phyloP scores from a whole-genome alignment of 345 rosid genomes.

The Rubroshorea leprosula region DNA sequence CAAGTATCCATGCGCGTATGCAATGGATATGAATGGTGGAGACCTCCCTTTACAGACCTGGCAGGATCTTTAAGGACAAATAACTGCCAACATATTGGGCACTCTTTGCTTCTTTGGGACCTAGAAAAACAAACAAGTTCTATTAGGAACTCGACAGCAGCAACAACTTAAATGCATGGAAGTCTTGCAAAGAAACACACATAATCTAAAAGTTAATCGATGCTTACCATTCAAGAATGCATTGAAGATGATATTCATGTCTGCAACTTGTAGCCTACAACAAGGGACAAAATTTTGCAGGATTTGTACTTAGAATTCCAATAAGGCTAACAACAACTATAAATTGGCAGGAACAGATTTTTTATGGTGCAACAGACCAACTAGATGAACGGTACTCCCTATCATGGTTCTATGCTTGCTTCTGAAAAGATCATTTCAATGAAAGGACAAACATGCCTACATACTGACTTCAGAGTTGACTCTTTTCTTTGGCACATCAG shows the following conservation, averaged over 20 bases:
- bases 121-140: constrained; percentile 33
- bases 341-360: neutral
- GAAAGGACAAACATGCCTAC: too few species aligned
- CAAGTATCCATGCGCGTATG: neutral
- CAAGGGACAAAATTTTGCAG: constrained; percentile 8
- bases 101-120: constrained; percentile 95
- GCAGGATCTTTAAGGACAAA: constrained; percentile 62
- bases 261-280: constrained; percentile 83
- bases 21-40: neutral
- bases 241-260: constrained; percentile 92
- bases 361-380: neutral
- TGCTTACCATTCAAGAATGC: constrained; percentile 83
- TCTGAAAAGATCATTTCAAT: too few species aligned
- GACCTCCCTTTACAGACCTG: constrained; percentile 33
- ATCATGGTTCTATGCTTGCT: too few species aligned
- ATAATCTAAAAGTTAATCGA: neutral
- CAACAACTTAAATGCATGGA: neutral
- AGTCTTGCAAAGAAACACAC: neutral
- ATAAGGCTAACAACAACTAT: neutral
- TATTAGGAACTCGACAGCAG: neutral
- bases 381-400: too few species aligned
- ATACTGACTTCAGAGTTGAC: too few species aligned
- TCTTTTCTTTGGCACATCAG: too few species aligned
- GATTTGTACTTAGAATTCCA: neutral
- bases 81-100: constrained; percentile 87